Evolutionary conservation across 352 stramenopile genomes (phyloP).

Genomic region (Globisporangium irregulare): DNA sequence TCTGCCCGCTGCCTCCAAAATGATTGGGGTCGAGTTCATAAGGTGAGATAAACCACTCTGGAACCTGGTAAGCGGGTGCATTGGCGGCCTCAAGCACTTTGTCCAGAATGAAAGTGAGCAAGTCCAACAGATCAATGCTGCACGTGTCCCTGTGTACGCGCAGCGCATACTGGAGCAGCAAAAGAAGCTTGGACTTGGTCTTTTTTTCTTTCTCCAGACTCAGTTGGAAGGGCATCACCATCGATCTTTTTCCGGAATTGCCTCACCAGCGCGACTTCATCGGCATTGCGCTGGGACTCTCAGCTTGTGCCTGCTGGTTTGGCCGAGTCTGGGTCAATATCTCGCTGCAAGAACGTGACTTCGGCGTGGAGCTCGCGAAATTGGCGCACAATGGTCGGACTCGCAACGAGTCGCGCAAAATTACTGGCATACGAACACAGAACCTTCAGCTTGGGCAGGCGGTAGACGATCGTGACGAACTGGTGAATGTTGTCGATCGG

Average conservation of each 20-base stretch:
- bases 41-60: slow-evolving; percentile 69
- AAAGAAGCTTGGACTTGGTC: neutral
- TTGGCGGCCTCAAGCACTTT: neutral
- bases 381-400: neutral
- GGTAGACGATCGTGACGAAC: slow-evolving; percentile 1
- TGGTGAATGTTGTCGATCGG: neutral
- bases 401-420: slow-evolving; percentile 1
- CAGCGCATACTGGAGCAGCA: slow-evolving; percentile 4
- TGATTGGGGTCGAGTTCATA: slow-evolving; percentile 79
- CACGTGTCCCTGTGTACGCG: slow-evolving; percentile 2
- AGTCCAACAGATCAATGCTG: neutral
- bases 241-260: neutral
- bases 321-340: neutral
- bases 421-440: neutral
- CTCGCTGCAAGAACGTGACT: slow-evolving; percentile 4
- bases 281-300: neutral
- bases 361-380: slow-evolving; percentile 10
- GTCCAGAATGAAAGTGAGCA: neutral
- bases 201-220: neutral
- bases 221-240: neutral
- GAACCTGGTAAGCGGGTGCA: neutral
- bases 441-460: neutral
- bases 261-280: neutral
- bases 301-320: neutral
- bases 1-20: neutral